A percentile compares a stretch with the other conserved stretches of the same genome.
Evolutionary conservation across 306 rosid species (phyloP).

Genomic region (Albizia julibrissin): DNA sequence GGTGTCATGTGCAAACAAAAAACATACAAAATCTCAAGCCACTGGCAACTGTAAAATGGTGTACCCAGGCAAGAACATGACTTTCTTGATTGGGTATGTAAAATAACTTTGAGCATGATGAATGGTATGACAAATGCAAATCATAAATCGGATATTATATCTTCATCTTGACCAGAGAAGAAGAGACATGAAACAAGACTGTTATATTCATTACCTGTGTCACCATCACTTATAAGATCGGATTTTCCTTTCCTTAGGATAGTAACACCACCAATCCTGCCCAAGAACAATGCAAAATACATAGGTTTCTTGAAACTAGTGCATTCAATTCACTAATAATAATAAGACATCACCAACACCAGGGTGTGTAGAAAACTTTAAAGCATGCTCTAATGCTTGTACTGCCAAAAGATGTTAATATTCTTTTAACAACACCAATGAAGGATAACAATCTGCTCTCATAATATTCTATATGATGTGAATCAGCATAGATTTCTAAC

Average conservation of each 20-base stretch:
- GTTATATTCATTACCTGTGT: slow-evolving; percentile 56
- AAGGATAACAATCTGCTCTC: slow-evolving; percentile 21
- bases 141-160: neutral
- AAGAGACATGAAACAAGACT: neutral
- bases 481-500: neutral
- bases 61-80: neutral
- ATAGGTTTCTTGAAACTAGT: slow-evolving; percentile 20
- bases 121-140: neutral
- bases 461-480: neutral
- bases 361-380: slow-evolving; percentile 13
- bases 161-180: neutral
- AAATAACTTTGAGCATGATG: slow-evolving; percentile 8
- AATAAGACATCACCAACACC: slow-evolving; percentile 3
- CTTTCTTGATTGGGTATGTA: slow-evolving; percentile 6
- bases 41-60: slow-evolving; percentile 9
- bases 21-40: neutral
- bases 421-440: slow-evolving; percentile 11
- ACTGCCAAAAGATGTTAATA: neutral
- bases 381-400: slow-evolving; percentile 19
- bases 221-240: slow-evolving; percentile 81
- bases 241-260: slow-evolving; percentile 78
- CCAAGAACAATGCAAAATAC: slow-evolving; percentile 35
- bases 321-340: neutral
- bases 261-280: slow-evolving; percentile 88
- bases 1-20: neutral